A percentile compares a stretch with the other conserved stretches of the same genome.
Evolutionary conservation across 345 rosid genomes (phyloP).

Genomic region (Eutrema heterophyllum): DNA sequence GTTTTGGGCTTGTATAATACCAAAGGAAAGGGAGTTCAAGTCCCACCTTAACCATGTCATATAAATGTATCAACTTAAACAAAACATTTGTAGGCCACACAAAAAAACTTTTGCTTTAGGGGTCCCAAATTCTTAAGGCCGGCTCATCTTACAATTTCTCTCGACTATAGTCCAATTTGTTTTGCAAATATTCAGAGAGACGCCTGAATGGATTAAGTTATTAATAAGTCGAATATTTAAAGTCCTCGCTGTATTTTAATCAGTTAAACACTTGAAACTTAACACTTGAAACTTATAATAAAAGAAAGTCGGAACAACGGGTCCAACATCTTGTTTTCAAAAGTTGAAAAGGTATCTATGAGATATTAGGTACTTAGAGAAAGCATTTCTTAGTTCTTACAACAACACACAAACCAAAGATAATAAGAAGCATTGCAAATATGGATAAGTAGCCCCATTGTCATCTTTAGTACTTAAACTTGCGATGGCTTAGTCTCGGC

Average conservation of each 20-base stretch:
- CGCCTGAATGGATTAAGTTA: neutral
- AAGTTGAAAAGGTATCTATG: constrained; percentile 7
- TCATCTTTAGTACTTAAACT: constrained; percentile 14
- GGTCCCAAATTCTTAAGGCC: neutral
- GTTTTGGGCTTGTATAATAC: constrained; percentile 1
- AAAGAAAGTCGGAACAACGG: constrained; percentile 17
- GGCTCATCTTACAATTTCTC: neutral
- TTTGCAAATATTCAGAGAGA: neutral
- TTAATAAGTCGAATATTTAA: neutral
- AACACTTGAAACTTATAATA: neutral
- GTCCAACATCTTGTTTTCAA: constrained; percentile 10
- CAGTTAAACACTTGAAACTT: neutral
- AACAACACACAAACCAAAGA: constrained; percentile 8
- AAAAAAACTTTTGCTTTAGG: neutral
- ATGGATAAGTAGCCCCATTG: neutral
- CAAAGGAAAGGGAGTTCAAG: neutral
- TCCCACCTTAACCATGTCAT: neutral
- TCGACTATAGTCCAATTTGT: neutral
- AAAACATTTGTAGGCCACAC: neutral
- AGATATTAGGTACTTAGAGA: neutral
- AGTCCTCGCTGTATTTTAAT: neutral
- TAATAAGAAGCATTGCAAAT: neutral
- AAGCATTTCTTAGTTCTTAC: neutral
- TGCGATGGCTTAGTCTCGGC: constrained; percentile 21
- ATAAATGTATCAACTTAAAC: neutral